Evolutionary conservation across 257 asterid species (phyloP), one percentile per base, ranked within the genome.

Genomic region (Penstemon davidsonii): DNA sequence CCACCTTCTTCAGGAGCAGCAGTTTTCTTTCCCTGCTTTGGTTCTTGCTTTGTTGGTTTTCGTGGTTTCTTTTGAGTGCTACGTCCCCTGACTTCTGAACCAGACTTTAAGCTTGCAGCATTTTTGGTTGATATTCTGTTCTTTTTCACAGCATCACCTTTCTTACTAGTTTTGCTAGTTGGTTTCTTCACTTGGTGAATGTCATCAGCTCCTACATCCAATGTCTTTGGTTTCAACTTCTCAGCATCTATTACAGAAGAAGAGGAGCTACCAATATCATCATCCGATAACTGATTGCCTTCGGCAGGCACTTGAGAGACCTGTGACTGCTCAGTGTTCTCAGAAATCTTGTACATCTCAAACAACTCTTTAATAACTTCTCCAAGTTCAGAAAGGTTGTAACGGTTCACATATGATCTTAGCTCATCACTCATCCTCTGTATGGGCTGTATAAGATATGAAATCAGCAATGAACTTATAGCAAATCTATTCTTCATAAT

Each of bases 351-450:
- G 60, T 93, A 93, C 79, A 79, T 69, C 69, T 87, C 88, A 18
- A 82, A 79, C 65, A 93, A 71, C 70, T 84, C 90, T 69, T 85
- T 93, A 76, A 82, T 73, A 8, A 79, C 55, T 64, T 81, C 96
- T 55, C 81, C 89, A 8, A 83, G 81, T 51, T 76, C 86, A 9
- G 85, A 68, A 55, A 87, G 86, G 80, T 74, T 73, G 72, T 90
- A 79, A 6, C 82, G 81, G 2, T 73, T 87, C 55, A 72, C 80
- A 62, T 90, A 93, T 15, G 86, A 74, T 77, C 78, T 90, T 40
- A 93, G 81, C 82, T 90, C 97, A 5, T 88, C 96, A 52, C 83
- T 86, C 78, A 90, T 73, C 68, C 83, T 82, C 68, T 85, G 95
- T 12, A 85, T 76, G 67, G 96, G 97, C 99, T 90, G 84, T 58